Conservation (phyloP, 257 asterid genomes). For the Jacaranda copaia region DNA sequence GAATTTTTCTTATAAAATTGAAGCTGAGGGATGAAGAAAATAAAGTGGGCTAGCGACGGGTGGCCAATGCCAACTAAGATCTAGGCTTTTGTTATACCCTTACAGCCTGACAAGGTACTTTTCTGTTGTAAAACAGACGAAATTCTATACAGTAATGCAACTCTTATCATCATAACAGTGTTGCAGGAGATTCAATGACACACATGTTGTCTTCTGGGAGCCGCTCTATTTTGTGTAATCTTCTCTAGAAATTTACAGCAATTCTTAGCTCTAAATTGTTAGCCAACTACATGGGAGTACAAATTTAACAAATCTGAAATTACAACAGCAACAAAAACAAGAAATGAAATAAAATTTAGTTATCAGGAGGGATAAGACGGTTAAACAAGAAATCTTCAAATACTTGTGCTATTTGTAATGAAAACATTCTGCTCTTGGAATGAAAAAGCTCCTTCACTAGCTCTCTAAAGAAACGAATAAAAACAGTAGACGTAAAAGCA, state of each 20-base stretch:
- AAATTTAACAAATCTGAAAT: not conserved
- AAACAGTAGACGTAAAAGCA: not conserved
- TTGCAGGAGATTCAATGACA: no score
- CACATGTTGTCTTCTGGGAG: no score
- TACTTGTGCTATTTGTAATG: not conserved
- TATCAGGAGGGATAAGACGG: not conserved
- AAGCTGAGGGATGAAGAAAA: not conserved
- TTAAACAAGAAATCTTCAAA: no score
- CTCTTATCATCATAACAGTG: no score
- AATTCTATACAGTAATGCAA: not conserved
- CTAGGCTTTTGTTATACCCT: not conserved
- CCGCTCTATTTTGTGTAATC: not conserved
- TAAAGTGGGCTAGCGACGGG: not conserved
- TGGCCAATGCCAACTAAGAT: not conserved
- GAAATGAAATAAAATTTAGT: not conserved
- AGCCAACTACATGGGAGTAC: not conserved
- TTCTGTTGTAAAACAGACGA: not conserved
- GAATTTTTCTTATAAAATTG: not conserved
- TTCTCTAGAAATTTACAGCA: no score
- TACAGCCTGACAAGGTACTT: not conserved
- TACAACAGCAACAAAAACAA: not conserved
- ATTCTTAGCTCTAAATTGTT: not conserved
- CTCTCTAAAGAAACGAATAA: not conserved
- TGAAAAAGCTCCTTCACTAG: not conserved
- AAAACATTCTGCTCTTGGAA: not conserved